Percentiles rank a stretch among this genome's conserved stretches.
Conservation (phyloP, 768 basidiomycete genomes). For the Tylopilus intermedius region DNA sequence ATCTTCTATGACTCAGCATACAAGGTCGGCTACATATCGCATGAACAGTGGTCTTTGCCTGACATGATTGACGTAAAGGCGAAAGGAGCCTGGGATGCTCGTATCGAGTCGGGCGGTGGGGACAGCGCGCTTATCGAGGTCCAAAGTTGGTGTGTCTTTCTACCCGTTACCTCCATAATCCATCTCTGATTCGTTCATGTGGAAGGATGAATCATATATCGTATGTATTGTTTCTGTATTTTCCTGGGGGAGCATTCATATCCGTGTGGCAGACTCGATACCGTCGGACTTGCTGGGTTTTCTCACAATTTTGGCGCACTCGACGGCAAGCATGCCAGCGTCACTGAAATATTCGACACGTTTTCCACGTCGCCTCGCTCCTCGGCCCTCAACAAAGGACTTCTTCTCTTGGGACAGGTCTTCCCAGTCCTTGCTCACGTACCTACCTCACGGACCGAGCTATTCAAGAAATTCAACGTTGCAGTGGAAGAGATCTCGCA, state of each 20-base stretch:
- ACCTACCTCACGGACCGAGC: slow-evolving; percentile 33
- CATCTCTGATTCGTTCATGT: neutral
- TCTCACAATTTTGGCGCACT: slow-evolving; percentile 53
- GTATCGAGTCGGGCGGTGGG: slow-evolving; percentile 14
- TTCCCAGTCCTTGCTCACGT: slow-evolving; percentile 35
- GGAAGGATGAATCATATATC: slow-evolving; percentile 34
- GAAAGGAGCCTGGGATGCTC: slow-evolving; percentile 29
- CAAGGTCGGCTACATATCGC: slow-evolving; percentile 4
- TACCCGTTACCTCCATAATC: neutral
- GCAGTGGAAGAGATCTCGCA: slow-evolving; percentile 39
- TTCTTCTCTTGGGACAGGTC: slow-evolving; percentile 34
- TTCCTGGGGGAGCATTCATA: neutral
- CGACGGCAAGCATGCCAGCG: slow-evolving; percentile 40
- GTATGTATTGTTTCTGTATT: slow-evolving; percentile 11
- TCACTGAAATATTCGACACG: slow-evolving; percentile 39
- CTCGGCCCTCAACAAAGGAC: slow-evolving; percentile 26
- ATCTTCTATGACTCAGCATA: slow-evolving; percentile 38
- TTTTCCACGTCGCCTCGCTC: slow-evolving; percentile 21
- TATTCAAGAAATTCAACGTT: slow-evolving; percentile 28
- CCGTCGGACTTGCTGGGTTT: slow-evolving; percentile 55
- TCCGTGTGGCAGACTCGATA: slow-evolving; percentile 41
- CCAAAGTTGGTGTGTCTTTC: slow-evolving; percentile 26
- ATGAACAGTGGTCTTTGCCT: neutral
- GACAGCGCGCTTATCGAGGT: slow-evolving; percentile 31
- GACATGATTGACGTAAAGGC: slow-evolving; percentile 13